Base-by-base conservation (phyloP, 2,329 filamentous ascomycete genomes). In the Exophiala bonariae region DNA sequence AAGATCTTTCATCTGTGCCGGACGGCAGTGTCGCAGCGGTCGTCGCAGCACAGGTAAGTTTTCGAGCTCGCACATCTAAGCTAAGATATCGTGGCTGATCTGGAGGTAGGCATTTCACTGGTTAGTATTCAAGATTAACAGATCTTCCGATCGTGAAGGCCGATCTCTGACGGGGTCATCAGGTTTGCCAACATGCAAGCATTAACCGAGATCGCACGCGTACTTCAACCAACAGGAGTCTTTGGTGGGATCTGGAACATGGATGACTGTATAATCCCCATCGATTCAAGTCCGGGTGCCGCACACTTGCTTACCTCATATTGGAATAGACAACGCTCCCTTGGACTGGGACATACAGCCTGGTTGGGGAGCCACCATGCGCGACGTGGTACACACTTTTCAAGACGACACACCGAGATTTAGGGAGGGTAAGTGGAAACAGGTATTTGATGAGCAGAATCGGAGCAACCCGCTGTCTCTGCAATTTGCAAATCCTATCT, bases 201-300 rank as follows among this genome's bases (percentile, higher is more conserved):
- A 0, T 67, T 90, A 20, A 66, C 71, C 36, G 84, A 88, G 58
- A 84, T 89, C n/a, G 76, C 81, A 56, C 78, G 85, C 37, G 76
- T 86, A 0, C 66, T 89, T 38, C 78, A 77, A 59, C 81, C 81
- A 1, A 76, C 76, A 5, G 78, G 78, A 5, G 72, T 73, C 20
- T 71, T 89, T 20, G 85, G 81, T 11, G 65, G 87, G 63, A 82
- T 89, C 43, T 89, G 86, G 86, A 89, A 88, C 58, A 72, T 84
- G 49, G 85, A 88, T 63, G 82, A 86, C 55, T 87, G 83, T 84
- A 66, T 60, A 76, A 68, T 44, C 4, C 16, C 18, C 44, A 22
- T 36, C 23, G 23, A 6, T 26, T n/a, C n/a, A 16, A 33, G 30
- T 23, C 6, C 38, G 22, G 14, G 26, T n/a, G n/a, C n/a, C n/a